Evolutionary conservation across 139 green algal genomes (phyloP).

Genomic region (Gonium pectorale): DNA sequence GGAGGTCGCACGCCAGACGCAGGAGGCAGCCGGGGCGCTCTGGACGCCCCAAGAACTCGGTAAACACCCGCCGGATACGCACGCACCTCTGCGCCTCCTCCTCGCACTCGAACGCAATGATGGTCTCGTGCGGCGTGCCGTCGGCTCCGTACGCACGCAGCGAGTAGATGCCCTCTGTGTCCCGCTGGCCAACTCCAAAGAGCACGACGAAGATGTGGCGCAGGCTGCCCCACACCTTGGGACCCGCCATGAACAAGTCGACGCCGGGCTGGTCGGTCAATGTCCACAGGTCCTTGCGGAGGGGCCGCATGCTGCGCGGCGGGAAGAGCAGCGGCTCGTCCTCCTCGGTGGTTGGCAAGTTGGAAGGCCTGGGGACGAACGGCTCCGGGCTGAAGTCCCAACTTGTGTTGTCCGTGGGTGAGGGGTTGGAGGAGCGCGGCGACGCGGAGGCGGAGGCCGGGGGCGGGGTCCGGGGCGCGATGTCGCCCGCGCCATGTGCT

Average conservation of each 20-base stretch:
- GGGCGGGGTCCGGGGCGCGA: too few relatives aligned
- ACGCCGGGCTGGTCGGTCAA: constrained; percentile 49
- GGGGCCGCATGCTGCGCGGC: neutral
- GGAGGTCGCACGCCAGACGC: neutral
- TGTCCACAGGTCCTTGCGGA: constrained; percentile 27
- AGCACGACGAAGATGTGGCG: constrained; percentile 78
- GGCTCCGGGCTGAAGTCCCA: constrained; percentile 31
- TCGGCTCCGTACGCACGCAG: constrained; percentile 67
- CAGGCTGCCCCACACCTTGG: neutral
- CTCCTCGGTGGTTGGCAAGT: constrained; percentile 31
- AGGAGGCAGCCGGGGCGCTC: too few relatives aligned
- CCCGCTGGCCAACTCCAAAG: constrained; percentile 79
- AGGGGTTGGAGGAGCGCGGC: too few relatives aligned
- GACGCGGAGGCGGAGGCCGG: too few relatives aligned
- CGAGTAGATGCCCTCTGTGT: constrained; percentile 91
- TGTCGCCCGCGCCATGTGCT: too few relatives aligned
- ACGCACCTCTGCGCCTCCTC: constrained; percentile 80
- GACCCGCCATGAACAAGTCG: constrained; percentile 39
- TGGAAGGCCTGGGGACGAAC: constrained; percentile 19
- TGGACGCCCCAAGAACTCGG: too few relatives aligned
- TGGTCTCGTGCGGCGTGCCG: constrained; percentile 82
- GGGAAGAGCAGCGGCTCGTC: neutral
- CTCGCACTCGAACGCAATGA: constrained; percentile 84
- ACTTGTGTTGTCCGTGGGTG: too few relatives aligned
- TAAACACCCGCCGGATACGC: too few relatives aligned